phyloP scores from a whole-genome alignment of 345 rosid genomes.

The Anastatica hierochuntica region DNA sequence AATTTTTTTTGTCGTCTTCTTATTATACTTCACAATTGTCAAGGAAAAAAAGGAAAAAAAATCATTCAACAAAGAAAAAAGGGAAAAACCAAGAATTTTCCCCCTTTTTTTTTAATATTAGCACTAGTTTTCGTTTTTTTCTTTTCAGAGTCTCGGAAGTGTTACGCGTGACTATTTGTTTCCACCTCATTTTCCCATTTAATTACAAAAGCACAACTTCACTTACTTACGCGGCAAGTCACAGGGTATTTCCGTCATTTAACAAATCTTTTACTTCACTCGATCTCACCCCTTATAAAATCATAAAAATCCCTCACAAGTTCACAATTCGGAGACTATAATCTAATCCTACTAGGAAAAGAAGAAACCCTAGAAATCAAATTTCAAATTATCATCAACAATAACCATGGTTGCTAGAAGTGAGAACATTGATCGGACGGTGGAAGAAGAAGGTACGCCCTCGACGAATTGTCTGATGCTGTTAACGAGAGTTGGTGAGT shows the following conservation, averaged over 20 bases:
- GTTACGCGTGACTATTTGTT: conserved; percentile 13
- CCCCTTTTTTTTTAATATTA: too few species aligned
- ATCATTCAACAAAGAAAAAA: too few species aligned
- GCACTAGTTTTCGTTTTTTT: not conserved
- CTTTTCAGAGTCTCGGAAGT: not conserved
- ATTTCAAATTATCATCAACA: not conserved
- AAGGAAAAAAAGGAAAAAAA: too few species aligned
- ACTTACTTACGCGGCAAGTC: conserved; percentile 15
- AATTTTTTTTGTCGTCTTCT: too few species aligned
- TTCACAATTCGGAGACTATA: not conserved
- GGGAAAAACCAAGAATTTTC: too few species aligned
- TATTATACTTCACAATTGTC: too few species aligned
- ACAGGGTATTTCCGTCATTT: not conserved
- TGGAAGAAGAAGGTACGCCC: not conserved
- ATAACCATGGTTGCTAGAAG: conserved; percentile 39
- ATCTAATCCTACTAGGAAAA: not conserved
- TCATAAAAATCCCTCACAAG: too few species aligned
- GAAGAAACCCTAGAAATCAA: conserved; percentile 10
- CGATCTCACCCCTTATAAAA: too few species aligned
- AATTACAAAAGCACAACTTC: not conserved
- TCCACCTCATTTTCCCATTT: too few species aligned
- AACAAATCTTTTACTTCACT: not conserved
- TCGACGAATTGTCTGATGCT: conserved; percentile 50
- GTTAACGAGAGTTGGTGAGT: conserved; percentile 42
- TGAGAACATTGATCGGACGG: conserved; percentile 11